A percentile compares a stretch with the other conserved stretches of the same genome.
These are phyloP conservation scores for Pseudomonodictys pantanalensis DNA, from an alignment of 495 filamentous ascomycete genomes.

Conservation along the genomic window DNA sequence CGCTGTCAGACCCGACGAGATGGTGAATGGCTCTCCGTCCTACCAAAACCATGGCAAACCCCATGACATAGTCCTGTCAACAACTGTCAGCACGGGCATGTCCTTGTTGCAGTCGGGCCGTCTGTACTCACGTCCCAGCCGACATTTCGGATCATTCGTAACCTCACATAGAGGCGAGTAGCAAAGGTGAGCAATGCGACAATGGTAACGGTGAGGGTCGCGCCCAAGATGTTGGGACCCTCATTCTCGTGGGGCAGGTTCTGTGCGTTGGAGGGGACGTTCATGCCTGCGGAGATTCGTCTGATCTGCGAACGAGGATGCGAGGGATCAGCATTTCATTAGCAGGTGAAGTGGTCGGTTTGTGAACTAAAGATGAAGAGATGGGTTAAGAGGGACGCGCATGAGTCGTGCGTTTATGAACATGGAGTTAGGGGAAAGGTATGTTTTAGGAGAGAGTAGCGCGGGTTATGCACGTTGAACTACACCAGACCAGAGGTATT, in stretches of 20 bases:
- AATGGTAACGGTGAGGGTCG: slow-evolving; percentile 18
- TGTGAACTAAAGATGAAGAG: too few species aligned
- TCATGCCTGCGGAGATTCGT: too few species aligned
- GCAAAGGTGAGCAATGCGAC: slow-evolving; percentile 18
- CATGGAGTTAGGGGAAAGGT: too few species aligned
- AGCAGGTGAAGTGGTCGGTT: too few species aligned
- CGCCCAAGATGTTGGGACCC: slow-evolving; percentile 17
- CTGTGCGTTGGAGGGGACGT: too few species aligned
- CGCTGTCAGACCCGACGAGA: background rate
- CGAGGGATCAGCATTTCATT: too few species aligned
- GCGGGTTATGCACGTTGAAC: too few species aligned
- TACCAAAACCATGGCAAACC: slow-evolving; percentile 28
- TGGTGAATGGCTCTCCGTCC: background rate
- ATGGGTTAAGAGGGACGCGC: too few species aligned
- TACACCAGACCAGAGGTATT: too few species aligned
- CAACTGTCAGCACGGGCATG: background rate
- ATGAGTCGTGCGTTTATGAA: too few species aligned
- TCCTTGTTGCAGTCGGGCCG: background rate
- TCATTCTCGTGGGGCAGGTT: background rate
- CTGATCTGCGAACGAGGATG: too few species aligned
- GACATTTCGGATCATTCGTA: slow-evolving; percentile 27
- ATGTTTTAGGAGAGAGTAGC: too few species aligned
- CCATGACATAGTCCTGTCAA: slow-evolving; percentile 35
- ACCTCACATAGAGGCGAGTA: slow-evolving; percentile 15
- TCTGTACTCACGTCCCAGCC: slow-evolving; percentile 26